phyloP scores from a whole-genome alignment of 257 asterid genomes.

The Lycium ferocissimum region DNA sequence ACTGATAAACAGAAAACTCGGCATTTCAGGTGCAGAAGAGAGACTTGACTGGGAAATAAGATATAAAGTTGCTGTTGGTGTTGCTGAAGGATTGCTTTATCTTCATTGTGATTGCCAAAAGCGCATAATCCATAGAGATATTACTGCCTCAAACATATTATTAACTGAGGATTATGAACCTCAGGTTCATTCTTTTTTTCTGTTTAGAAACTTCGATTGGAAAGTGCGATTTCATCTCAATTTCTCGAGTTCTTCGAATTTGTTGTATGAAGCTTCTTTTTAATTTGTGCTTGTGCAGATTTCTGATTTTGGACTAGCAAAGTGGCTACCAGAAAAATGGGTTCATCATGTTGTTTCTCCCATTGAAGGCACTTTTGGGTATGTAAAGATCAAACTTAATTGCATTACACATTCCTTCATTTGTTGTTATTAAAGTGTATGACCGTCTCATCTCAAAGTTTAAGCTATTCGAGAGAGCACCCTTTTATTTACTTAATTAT shows the following conservation, averaged over 20 bases:
- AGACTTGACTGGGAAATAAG: conserved; percentile 68
- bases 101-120: conserved; percentile 81
- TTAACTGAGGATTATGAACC: conserved; percentile 79
- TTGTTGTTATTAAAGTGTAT: background rate
- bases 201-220: background rate
- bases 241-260: background rate
- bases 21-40: conserved; percentile 55
- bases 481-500: no score
- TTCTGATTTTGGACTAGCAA: conserved; percentile 95
- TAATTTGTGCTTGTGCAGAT: conserved; percentile 54
- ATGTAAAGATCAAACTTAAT: conserved; percentile 31
- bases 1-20: conserved; percentile 12
- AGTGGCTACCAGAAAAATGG: conserved; percentile 98
- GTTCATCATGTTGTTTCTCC: conserved; percentile 90
- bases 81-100: conserved; percentile 86
- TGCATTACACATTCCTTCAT: background rate
- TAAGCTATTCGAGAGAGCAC: no score
- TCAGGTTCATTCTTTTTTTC: conserved; percentile 55
- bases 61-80: conserved; percentile 71
- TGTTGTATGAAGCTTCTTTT: background rate
- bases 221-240: background rate
- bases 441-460: no score
- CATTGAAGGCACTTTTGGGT: conserved; percentile 99
- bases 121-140: conserved; percentile 92
- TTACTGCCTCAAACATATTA: conserved; percentile 89